These are phyloP conservation scores for Euphorbia schlechtendalii DNA, from an alignment of 441 rosid genomes.

Conservation along the genomic window DNA sequence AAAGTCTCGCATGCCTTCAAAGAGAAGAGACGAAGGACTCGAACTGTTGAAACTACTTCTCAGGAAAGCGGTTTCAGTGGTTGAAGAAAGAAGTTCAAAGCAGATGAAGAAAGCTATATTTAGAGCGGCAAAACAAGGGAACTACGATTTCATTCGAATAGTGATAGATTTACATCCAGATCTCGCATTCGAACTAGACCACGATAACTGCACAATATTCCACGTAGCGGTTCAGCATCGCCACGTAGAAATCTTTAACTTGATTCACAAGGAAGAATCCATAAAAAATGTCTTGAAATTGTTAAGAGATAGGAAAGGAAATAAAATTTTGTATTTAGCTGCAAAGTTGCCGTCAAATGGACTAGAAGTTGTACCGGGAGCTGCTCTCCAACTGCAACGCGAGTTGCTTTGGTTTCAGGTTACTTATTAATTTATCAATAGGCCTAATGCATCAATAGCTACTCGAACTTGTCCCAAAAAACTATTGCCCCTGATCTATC, in stretches of 20 bases:
- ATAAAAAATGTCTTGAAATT: conserved; percentile 25
- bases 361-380: conserved; percentile 27
- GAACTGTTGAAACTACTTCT: not conserved
- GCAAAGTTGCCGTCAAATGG: no score
- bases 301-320: conserved; percentile 13
- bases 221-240: conserved; percentile 32
- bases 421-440: not conserved
- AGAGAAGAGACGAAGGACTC: not conserved
- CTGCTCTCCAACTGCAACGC: conserved; percentile 37
- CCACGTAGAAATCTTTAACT: no score
- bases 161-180: conserved; percentile 24
- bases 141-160: conserved; percentile 19
- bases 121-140: conserved; percentile 26
- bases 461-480: no score
- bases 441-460: no score
- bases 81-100: conserved; percentile 14
- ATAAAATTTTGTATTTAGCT: conserved; percentile 11
- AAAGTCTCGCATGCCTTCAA: not conserved
- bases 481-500: no score
- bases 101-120: conserved; percentile 14
- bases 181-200: conserved; percentile 23
- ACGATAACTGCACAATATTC: conserved; percentile 20
- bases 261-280: conserved; percentile 10
- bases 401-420: conserved; percentile 34
- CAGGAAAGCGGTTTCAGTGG: not conserved